Conservation (phyloP, 768 basidiomycete species). For the Serendipita vermifera region DNA sequence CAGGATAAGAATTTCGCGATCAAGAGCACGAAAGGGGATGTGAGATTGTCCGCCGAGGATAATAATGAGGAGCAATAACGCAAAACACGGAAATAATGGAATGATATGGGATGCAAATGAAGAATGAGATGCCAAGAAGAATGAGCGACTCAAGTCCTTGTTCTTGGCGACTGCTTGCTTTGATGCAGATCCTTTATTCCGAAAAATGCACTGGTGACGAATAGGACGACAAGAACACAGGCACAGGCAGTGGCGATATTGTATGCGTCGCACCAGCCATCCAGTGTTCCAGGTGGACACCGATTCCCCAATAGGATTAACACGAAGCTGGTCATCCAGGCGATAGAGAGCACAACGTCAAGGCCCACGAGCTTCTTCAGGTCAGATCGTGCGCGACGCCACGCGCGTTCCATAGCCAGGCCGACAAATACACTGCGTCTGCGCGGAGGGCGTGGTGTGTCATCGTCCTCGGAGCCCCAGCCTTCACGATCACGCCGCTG, state of each 20-base stretch:
- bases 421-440: constrained; percentile 43
- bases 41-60: too few relatives aligned
- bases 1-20: too few relatives aligned
- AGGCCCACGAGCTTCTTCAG: constrained; percentile 39
- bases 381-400: constrained; percentile 43
- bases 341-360: constrained; percentile 34
- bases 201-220: constrained; percentile 46
- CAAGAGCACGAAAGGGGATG: too few relatives aligned
- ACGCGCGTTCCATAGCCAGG: constrained; percentile 49
- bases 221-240: constrained; percentile 43
- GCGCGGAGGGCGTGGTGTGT: constrained; percentile 19
- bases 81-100: too few relatives aligned
- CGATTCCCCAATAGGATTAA: constrained; percentile 46
- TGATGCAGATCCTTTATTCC: constrained; percentile 51
- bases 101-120: neutral
- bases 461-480: constrained; percentile 25
- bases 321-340: constrained; percentile 50
- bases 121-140: neutral
- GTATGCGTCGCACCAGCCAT: constrained; percentile 63
- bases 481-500: constrained; percentile 21
- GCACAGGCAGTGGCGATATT: constrained; percentile 52
- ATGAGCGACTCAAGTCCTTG: constrained; percentile 35
- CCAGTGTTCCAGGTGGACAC: constrained; percentile 48
- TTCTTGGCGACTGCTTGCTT: constrained; percentile 52
- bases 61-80: neutral